Evolutionary conservation across 2,329 filamentous ascomycete species (phyloP).

Genomic region (Colletotrichum godetiae): DNA sequence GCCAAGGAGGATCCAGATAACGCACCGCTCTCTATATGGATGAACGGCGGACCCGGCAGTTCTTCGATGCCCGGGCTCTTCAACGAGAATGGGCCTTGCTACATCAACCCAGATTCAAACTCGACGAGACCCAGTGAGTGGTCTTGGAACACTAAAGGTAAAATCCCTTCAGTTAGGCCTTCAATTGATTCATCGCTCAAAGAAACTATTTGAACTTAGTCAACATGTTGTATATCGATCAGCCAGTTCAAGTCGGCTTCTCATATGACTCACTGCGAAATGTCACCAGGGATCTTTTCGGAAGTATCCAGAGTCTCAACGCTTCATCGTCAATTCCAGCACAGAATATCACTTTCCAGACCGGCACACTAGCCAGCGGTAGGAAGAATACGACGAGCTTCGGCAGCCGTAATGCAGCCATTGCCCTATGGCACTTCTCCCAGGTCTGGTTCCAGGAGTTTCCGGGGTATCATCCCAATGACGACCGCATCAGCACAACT

Average conservation of each 20-base stretch:
- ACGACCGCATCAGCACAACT: conserved; percentile 58
- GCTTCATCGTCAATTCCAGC: conserved; percentile 41
- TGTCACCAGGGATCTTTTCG: conserved; percentile 36
- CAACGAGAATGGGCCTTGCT: conserved; percentile 64
- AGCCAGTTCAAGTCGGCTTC: conserved; percentile 38
- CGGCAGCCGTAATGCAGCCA: conserved; percentile 54
- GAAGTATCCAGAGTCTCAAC: conserved; percentile 23
- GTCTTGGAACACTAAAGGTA: conserved; percentile 67
- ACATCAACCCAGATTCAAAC: conserved; percentile 62
- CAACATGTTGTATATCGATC: conserved; percentile 40
- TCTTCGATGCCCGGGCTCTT: conserved; percentile 65
- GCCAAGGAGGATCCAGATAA: conserved; percentile 41
- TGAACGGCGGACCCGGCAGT: conserved; percentile 70
- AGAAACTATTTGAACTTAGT: conserved; percentile 1
- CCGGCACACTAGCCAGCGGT: conserved; percentile 47
- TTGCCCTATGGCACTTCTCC: conserved; percentile 42
- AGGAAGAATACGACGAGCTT: conserved; percentile 43
- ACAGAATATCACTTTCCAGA: conserved; percentile 49
- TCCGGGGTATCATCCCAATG: conserved; percentile 68
- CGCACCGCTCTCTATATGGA: conserved; percentile 62
- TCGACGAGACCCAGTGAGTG: conserved; percentile 63
- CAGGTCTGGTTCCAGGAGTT: conserved; percentile 71
- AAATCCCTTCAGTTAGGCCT: no score
- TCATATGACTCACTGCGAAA: conserved; percentile 38
- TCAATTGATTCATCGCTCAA: neutral